These are phyloP conservation scores for Fusarium scirpi DNA, from an alignment of 2,329 filamentous ascomycete species.

Conservation along the genomic window DNA sequence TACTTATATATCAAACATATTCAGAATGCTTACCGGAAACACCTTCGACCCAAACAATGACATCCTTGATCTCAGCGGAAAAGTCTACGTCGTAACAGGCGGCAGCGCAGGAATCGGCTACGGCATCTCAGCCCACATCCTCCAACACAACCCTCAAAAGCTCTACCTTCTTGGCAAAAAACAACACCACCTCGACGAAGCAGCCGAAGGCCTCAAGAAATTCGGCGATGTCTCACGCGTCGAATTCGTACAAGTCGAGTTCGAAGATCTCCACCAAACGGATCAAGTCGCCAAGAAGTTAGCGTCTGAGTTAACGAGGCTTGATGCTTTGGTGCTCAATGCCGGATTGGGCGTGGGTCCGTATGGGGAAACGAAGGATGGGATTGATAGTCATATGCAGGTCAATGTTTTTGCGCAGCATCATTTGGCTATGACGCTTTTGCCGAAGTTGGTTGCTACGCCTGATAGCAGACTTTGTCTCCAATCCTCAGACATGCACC, in stretches of 20 bases:
- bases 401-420: constrained; percentile 20
- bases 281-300: constrained; percentile 4
- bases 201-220: constrained; percentile 1
- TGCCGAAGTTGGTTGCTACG: constrained; percentile 7
- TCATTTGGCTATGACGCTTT: constrained; percentile 17
- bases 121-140: constrained; percentile 17
- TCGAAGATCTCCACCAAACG: constrained; percentile 9
- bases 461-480: constrained; percentile 7
- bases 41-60: constrained; percentile 13
- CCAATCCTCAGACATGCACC: constrained; percentile 5
- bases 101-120: constrained; percentile 18
- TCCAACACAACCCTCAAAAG: constrained; percentile 11
- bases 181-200: constrained; percentile 13
- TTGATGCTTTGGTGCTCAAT: constrained; percentile 5
- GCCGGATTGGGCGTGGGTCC: constrained; percentile 9
- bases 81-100: constrained; percentile 11
- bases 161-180: constrained; percentile 13
- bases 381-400: constrained; percentile 20
- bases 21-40: constrained; percentile 6
- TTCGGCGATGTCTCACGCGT: constrained; percentile 3
- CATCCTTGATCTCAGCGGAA: constrained; percentile 11
- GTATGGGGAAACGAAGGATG: constrained; percentile 11
- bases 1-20: neutral
- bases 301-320: neutral
- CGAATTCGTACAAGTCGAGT: constrained; percentile 4